Conservation (phyloP, 805 yeast genomes). For the Wickerhamomyces silvicola region DNA sequence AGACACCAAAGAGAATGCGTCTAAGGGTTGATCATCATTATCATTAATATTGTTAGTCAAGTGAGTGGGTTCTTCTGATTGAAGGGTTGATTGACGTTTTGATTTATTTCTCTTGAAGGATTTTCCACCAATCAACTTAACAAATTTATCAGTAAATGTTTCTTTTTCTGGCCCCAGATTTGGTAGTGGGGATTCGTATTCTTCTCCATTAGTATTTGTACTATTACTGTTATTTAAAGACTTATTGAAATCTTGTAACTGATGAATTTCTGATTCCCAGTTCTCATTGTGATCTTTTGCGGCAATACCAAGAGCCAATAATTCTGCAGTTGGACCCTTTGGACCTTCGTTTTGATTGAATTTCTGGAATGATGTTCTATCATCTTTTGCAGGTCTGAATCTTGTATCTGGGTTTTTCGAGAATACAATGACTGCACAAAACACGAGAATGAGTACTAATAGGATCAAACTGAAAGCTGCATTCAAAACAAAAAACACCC, state of each 20-base stretch:
- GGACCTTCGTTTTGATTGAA: constrained; percentile 24
- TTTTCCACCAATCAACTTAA: constrained; percentile 31
- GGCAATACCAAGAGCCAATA: constrained; percentile 72
- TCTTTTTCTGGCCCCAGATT: constrained; percentile 29
- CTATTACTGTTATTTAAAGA: constrained; percentile 9
- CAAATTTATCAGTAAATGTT: constrained; percentile 37
- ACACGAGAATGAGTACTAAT: constrained; percentile 62
- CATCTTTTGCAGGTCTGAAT: constrained; percentile 85
- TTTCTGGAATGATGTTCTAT: constrained; percentile 82
- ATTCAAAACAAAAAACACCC: constrained; percentile 81
- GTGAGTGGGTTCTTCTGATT: constrained; percentile 3
- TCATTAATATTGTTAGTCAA: constrained; percentile 2
- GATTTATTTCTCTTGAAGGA: constrained; percentile 16
- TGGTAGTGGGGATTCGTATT: constrained; percentile 22
- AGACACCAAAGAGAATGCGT: no score
- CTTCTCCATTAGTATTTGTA: constrained; percentile 10
- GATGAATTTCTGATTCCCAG: constrained; percentile 56
- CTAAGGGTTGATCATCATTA: constrained; percentile 6
- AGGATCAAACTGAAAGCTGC: constrained; percentile 81
- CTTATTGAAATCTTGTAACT: constrained; percentile 13
- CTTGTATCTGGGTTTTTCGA: constrained; percentile 86
- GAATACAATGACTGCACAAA: constrained; percentile 53
- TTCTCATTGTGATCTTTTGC: constrained; percentile 73
- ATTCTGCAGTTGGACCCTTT: constrained; percentile 38
- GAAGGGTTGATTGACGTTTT: constrained; percentile 6